These are phyloP conservation scores for Arbutus unedo DNA, from an alignment of 148 eudicot species.

Conservation along the genomic window DNA sequence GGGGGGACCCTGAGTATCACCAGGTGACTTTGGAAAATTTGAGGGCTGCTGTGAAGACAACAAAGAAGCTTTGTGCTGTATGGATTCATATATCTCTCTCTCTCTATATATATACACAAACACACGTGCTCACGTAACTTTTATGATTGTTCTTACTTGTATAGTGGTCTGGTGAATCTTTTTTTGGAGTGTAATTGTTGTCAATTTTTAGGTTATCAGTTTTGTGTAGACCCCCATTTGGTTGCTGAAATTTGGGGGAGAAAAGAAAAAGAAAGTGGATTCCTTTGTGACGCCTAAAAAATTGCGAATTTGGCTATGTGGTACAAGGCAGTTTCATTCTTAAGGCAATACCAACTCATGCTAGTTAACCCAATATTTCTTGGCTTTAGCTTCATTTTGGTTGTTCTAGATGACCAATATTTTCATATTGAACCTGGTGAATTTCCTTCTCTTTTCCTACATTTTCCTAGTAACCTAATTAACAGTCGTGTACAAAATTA, in stretches of 20 bases:
- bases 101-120: background rate
- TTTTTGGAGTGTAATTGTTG: too few relatives aligned
- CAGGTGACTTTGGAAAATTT: slow-evolving; percentile 85
- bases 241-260: background rate
- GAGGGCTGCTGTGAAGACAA: slow-evolving; percentile 72
- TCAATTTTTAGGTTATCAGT: too few relatives aligned
- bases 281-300: background rate
- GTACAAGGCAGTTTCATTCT: background rate
- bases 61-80: slow-evolving; percentile 95
- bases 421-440: background rate
- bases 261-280: background rate
- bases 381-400: background rate
- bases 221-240: background rate
- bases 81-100: slow-evolving; percentile 19
- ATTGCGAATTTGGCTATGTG: background rate
- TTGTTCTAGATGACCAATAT: background rate
- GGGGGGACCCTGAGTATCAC: slow-evolving; percentile 77
- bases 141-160: background rate
- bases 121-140: too few relatives aligned
- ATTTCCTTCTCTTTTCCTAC: background rate
- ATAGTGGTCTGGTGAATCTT: too few relatives aligned
- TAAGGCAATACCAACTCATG: background rate
- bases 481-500: background rate
- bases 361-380: background rate
- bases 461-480: background rate